Base-by-base conservation (phyloP, 2,329 filamentous ascomycete genomes). In the Decorospora gaudefroyi region DNA sequence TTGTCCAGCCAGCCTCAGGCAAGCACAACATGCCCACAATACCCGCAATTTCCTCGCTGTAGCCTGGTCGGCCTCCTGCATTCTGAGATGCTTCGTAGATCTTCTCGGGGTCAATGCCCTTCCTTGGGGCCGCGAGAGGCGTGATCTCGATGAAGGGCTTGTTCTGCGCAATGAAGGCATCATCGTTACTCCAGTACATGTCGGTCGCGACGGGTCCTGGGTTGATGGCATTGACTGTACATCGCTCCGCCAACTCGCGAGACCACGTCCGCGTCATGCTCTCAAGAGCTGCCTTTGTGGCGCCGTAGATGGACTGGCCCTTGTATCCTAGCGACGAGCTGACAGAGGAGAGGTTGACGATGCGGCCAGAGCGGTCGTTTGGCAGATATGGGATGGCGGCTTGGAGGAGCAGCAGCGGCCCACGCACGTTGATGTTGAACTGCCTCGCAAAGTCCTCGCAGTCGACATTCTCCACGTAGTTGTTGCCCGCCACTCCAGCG, bases 341-440 rank as follows among this genome's bases (percentile, higher is more conserved):
- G 11, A 86, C 80, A 19, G 76, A 81, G 30, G 76, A 81, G 34
- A 86, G 64, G 53, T 83, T 86, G 25, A 87, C 75, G 49, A 87
- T 79, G 19, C 84, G 76, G 2, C 83, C 84, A 15, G 76, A 83
- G 51, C 84, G 84, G 71, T 88, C 87, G 41, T 68, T 72, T 1
- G 82, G 89, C 4, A 95, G 78, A 70, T 86, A 84, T 0, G 83
- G 85, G 21, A 83, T 72, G 0, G 82, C 81, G 4, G 87, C 87
- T 70, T 95, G 85, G 17, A 88, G 81, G 10, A 95, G 76, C 2
- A 95, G 78, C 15, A 95, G 72, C 1, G 90, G 90, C 0, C 87
- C 90, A 7, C 89, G 80, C 15, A 95, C 90, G 64, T 95, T 95
- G 72, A 93, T 79, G 42, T 81, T 80, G 74, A 89, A 95, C 43